Evolutionary conservation across 106 monocot species (phyloP).

Genomic region (Allium fistulosum): DNA sequence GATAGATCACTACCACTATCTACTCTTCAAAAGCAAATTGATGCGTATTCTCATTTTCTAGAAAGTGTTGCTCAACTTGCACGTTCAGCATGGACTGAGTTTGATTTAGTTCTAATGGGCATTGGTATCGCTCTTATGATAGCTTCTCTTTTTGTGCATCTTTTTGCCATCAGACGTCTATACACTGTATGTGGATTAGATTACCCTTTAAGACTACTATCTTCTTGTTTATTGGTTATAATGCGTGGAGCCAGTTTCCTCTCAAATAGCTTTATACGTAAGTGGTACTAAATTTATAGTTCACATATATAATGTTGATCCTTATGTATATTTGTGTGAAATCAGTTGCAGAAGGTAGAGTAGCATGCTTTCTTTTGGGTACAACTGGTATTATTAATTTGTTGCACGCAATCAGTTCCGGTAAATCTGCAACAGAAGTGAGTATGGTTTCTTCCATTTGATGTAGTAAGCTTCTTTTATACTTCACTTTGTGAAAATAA

Average conservation of each 20-base stretch:
- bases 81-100: constrained; percentile 93
- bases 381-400: constrained; percentile 49
- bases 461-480: background rate
- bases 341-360: constrained; percentile 85
- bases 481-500: background rate
- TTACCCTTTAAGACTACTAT: constrained; percentile 2
- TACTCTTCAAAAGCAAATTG: constrained; percentile 45
- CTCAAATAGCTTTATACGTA: constrained; percentile 97
- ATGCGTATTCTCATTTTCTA: constrained; percentile 77
- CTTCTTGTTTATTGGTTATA: constrained; percentile 35
- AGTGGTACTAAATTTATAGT: constrained; percentile 22
- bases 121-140: constrained; percentile 58
- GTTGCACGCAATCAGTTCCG: constrained; percentile 26
- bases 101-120: constrained; percentile 75
- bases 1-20: constrained; percentile 9
- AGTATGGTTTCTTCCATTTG: constrained; percentile 13
- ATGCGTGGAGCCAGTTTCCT: constrained; percentile 82
- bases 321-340: constrained; percentile 7
- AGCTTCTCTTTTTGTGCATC: constrained; percentile 47
- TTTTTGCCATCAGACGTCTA: constrained; percentile 29
- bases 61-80: constrained; percentile 81
- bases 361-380: constrained; percentile 81
- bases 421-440: constrained; percentile 39
- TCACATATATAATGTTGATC: background rate
- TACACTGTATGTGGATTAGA: constrained; percentile 7